Base-by-base conservation (phyloP, 2,329 filamentous ascomycete species). In the Diplodia corticola region DNA sequence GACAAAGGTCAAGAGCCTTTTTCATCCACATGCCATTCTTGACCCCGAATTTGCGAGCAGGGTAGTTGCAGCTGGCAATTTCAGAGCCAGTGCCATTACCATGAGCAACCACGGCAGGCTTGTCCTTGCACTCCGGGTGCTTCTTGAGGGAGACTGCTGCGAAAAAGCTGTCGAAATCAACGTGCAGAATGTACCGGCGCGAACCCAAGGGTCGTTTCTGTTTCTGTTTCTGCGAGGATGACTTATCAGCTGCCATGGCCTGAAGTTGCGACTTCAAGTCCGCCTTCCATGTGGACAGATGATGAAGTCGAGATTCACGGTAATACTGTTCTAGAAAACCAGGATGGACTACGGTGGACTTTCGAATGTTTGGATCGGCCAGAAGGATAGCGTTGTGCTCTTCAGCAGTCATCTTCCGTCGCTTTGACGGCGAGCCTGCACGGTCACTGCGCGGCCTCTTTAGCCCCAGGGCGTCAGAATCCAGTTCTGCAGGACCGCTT, bases 21-120 rank as follows among this genome's bases (percentile, higher is more conserved):
- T 94, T 96, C 94, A 99, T 98, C 95, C 96, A 99, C 95, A 98
- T 99, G 44, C 96, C 96, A 71, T 99, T 99, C 75, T 93, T 97
- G 64, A 99, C 84, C 1, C 94, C 94, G 71, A 89, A 95, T 35
- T 86, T 84, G 44, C 95, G 88, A 6, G 96, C 95, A 22, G 90
- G 88, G 75, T 99, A 99, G 73, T 99, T 99, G 79, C 95, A 99
- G 69, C 93, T 97, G 24, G 95, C 95, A 73, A 99, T 98, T 75
- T 99, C 95, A 0, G 94, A 97, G 0, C 92, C 92, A 26, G 86
- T 87, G 0, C 94, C 94, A 51, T 85, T 86, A 4, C 94, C 91
- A 74, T 99, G 95, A 4, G 95, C 94, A 37, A 99, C 91, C 0
- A 91, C 95, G 2, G 90, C 88, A 0, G 96, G 95, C 73, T 93